Percentiles rank a stretch among this genome's conserved stretches.
Evolutionary conservation across 179 eudicot species (phyloP).

Genomic region (Silene vulgaris): DNA sequence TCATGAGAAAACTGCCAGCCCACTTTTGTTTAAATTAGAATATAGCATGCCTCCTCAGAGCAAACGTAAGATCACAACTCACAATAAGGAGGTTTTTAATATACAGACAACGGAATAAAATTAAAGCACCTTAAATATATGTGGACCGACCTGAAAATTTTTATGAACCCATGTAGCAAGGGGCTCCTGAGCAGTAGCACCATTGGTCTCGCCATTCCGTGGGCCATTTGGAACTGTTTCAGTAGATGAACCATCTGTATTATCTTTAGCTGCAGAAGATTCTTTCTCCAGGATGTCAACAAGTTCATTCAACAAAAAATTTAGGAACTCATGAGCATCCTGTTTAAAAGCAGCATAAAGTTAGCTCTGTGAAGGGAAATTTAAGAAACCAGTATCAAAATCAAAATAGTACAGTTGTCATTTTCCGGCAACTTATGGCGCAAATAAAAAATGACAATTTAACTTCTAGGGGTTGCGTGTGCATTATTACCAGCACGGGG

Average conservation of each 20-base stretch:
- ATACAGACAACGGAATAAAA: neutral
- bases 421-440: neutral
- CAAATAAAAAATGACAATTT: neutral
- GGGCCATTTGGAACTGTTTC: conserved; percentile 60
- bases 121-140: neutral
- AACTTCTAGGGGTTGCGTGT: neutral
- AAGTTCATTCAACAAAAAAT: conserved; percentile 82
- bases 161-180: conserved; percentile 88
- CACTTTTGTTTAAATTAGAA: neutral
- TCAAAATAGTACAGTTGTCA: neutral
- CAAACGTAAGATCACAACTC: neutral
- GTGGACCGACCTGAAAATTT: conserved; percentile 60
- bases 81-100: neutral
- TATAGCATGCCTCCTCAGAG: neutral
- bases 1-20: neutral
- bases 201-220: conserved; percentile 38
- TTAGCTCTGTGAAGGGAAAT: neutral
- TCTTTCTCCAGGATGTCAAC: conserved; percentile 95
- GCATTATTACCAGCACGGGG: neutral
- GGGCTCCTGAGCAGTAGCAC: conserved; percentile 46
- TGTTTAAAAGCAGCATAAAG: conserved; percentile 17
- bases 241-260: conserved; percentile 35
- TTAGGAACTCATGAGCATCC: conserved; percentile 98
- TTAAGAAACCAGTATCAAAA: neutral
- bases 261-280: conserved; percentile 40